Percentiles rank a stretch among this genome's conserved stretches.
These are phyloP conservation scores for Isoetes taiwanensis DNA, from an alignment of 75 land plant genomes.

Conservation along the genomic window DNA sequence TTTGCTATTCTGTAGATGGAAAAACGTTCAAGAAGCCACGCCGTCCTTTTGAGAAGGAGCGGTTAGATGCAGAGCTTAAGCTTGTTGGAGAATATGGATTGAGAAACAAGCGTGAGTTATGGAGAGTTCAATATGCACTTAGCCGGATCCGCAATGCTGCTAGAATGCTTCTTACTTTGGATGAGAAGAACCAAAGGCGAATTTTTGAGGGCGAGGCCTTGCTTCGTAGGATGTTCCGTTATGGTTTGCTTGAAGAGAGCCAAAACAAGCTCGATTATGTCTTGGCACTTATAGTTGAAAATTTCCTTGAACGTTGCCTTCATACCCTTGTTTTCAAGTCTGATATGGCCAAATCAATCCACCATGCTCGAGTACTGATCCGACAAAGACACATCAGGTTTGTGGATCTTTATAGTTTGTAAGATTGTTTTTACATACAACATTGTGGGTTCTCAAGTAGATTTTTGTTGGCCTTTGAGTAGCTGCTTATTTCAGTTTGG, in stretches of 20 bases:
- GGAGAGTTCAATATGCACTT: neutral
- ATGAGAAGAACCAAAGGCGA: neutral
- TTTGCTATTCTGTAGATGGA: conserved; percentile 30
- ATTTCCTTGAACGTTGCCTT: neutral
- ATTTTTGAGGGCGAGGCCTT: neutral
- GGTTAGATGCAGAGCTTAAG: neutral
- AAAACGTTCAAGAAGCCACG: neutral
- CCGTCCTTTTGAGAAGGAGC: neutral
- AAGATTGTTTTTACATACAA: too few relatives aligned
- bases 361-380: neutral
- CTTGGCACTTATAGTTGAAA: neutral
- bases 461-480: too few relatives aligned
- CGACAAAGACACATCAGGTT: conserved; percentile 22
- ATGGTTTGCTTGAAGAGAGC: neutral
- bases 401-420: too few relatives aligned
- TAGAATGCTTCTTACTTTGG: neutral
- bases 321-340: neutral
- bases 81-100: neutral
- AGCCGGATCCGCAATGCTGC: neutral
- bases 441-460: too few relatives aligned
- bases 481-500: too few relatives aligned
- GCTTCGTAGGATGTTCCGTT: neutral
- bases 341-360: neutral
- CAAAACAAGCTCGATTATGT: neutral
- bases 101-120: neutral